A percentile compares a stretch with the other conserved stretches of the same genome.
Conservation (phyloP, 1,139 yeast species). For the Nakaseomyces kungkrabaensis region DNA sequence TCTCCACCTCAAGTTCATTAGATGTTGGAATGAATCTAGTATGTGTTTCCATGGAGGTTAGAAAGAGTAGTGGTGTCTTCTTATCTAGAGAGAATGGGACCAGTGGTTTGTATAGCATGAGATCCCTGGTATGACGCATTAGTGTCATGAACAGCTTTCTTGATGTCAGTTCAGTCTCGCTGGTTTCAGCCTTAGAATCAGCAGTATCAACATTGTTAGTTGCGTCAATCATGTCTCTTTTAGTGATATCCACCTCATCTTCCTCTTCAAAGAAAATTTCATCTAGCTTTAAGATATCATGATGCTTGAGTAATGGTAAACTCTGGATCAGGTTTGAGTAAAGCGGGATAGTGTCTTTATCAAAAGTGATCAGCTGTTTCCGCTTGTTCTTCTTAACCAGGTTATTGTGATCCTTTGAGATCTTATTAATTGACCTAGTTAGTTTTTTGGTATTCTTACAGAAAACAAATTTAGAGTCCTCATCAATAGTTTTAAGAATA, state of each 20-base stretch:
- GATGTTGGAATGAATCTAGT: constrained; percentile 16
- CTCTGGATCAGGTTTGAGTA: constrained; percentile 9
- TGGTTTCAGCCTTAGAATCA: background rate
- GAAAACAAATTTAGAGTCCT: constrained; percentile 23
- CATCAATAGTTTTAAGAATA: constrained; percentile 29
- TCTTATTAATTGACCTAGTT: background rate
- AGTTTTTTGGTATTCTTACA: constrained; percentile 20
- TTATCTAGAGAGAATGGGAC: constrained; percentile 20
- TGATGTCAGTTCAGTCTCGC: constrained; percentile 14
- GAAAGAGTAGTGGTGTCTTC: constrained; percentile 21
- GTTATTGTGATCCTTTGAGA: background rate
- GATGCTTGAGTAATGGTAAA: constrained; percentile 9
- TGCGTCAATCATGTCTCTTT: background rate
- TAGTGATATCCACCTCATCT: constrained; percentile 1
- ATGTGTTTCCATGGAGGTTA: constrained; percentile 16
- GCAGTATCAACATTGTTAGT: constrained; percentile 1
- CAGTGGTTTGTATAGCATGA: constrained; percentile 37
- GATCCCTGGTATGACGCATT: constrained; percentile 32
- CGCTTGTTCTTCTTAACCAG: background rate
- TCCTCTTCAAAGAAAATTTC: constrained; percentile 5
- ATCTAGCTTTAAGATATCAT: constrained; percentile 7
- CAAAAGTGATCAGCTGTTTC: constrained; percentile 5
- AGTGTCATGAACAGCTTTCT: constrained; percentile 32
- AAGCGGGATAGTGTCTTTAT: constrained; percentile 1
- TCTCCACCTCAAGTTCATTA: constrained; percentile 19